Evolutionary conservation across 331 rosid species (phyloP).

Genomic region (Rhamnella rubrinervis): DNA sequence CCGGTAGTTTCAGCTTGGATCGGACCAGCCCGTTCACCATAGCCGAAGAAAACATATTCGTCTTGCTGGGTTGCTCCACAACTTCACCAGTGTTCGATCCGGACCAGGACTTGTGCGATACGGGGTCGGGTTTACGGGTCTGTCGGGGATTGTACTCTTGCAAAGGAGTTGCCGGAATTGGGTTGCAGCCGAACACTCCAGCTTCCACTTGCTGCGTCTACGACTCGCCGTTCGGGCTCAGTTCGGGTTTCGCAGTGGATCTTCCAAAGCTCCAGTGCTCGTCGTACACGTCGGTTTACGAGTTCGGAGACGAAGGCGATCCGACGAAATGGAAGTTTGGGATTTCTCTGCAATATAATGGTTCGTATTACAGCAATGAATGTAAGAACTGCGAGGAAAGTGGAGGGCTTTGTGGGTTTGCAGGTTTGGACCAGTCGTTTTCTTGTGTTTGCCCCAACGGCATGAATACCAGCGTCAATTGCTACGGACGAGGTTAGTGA

Average conservation of each 20-base stretch:
- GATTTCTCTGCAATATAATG: constrained; percentile 43
- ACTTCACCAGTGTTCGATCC: constrained; percentile 52
- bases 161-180: constrained; percentile 49
- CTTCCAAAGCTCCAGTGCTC: constrained; percentile 59
- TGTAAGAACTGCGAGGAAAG: constrained; percentile 43
- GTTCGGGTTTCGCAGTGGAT: constrained; percentile 42
- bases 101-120: constrained; percentile 42
- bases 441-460: constrained; percentile 46
- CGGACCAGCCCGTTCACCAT: constrained; percentile 42
- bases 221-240: constrained; percentile 31
- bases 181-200: constrained; percentile 41
- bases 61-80: constrained; percentile 53
- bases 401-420: constrained; percentile 48
- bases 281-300: constrained; percentile 44
- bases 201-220: constrained; percentile 53
- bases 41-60: constrained; percentile 42
- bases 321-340: constrained; percentile 57
- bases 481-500: constrained; percentile 42
- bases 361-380: constrained; percentile 30
- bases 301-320: constrained; percentile 56
- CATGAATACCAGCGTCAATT: constrained; percentile 33
- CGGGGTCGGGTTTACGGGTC: constrained; percentile 46
- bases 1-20: constrained; percentile 51
- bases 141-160: constrained; percentile 56
- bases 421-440: constrained; percentile 38